phyloP scores from a whole-genome alignment of 495 filamentous ascomycete genomes.

The Hypoxylon rickii region DNA sequence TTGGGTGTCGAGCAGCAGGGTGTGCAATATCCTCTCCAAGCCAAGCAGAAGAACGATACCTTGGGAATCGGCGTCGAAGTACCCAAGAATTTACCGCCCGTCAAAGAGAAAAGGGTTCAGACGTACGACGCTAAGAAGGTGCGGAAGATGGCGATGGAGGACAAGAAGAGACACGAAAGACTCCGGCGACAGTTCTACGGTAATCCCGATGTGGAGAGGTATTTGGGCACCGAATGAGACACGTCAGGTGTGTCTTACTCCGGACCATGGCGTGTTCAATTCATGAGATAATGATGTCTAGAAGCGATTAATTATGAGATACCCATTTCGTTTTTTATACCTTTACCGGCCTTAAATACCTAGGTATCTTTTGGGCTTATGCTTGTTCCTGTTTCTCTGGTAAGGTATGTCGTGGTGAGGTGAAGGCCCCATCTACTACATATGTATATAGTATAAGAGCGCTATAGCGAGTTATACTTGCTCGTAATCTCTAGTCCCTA shows the following conservation, averaged over 20 bases:
- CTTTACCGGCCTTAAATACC: no score
- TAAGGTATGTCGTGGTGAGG: no score
- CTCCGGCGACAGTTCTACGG: constrained; percentile 70
- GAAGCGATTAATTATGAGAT: constrained; percentile 18
- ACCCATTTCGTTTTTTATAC: constrained; percentile 30
- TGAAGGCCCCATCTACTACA: no score
- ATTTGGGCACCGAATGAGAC: constrained; percentile 58
- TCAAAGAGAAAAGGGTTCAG: constrained; percentile 56
- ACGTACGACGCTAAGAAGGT: constrained; percentile 74
- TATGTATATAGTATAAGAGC: no score
- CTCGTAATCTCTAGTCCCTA: no score
- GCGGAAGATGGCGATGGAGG: constrained; percentile 61
- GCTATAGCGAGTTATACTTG: no score
- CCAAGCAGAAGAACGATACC: constrained; percentile 71
- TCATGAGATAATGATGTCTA: constrained; percentile 13
- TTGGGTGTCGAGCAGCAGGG: constrained; percentile 75
- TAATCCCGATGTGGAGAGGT: constrained; percentile 71
- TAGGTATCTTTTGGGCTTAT: no score
- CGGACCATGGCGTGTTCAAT: constrained; percentile 2
- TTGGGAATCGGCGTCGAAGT: constrained; percentile 68
- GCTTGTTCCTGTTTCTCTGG: no score
- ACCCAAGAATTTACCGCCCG: constrained; percentile 43
- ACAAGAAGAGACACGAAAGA: constrained; percentile 64
- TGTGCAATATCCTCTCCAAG: constrained; percentile 74
- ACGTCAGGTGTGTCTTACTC: not conserved